These are phyloP conservation scores for Lachancea sp. DNA, from an alignment of 805 yeast genomes.

Conservation along the genomic window DNA sequence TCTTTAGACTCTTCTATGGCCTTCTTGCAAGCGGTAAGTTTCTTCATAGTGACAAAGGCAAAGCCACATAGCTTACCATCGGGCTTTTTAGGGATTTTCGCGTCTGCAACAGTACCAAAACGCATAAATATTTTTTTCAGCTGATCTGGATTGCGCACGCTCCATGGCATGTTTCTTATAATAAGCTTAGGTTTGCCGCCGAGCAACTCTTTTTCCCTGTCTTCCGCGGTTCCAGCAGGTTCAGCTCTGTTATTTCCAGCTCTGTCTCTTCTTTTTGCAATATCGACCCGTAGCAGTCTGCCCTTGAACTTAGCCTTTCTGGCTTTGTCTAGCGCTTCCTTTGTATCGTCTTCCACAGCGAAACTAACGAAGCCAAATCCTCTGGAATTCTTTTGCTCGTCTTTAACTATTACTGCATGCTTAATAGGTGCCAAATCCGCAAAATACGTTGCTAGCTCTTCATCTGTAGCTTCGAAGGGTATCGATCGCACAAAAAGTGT, in stretches of 20 bases:
- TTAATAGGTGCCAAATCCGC: conserved; percentile 91
- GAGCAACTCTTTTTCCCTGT: conserved; percentile 41
- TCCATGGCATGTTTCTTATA: conserved; percentile 93
- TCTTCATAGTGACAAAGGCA: conserved; percentile 89
- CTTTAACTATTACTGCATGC: conserved; percentile 88
- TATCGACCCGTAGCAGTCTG: conserved; percentile 65
- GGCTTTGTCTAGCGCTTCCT: conserved; percentile 61
- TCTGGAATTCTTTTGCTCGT: conserved; percentile 65
- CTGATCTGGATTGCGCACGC: conserved; percentile 70
- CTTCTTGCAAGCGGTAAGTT: conserved; percentile 63
- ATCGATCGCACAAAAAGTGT: conserved; percentile 83
- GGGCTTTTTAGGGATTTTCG: conserved; percentile 77
- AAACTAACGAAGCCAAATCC: conserved; percentile 97
- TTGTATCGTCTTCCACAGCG: conserved; percentile 75
- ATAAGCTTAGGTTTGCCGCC: conserved; percentile 83
- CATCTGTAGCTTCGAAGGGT: conserved; percentile 75
- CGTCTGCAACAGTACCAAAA: conserved; percentile 84
- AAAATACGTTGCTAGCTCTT: conserved; percentile 74
- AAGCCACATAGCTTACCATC: conserved; percentile 92
- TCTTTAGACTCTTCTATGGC: conserved; percentile 75
- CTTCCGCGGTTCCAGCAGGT: conserved; percentile 12
- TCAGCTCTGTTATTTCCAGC: conserved; percentile 30
- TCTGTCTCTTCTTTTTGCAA: conserved; percentile 91
- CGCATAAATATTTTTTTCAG: conserved; percentile 63
- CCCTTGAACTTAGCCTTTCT: conserved; percentile 61